These are phyloP conservation scores for Cutaneotrichosporon spelunceum DNA, from an alignment of 1,284 basidiomycete species.

Conservation along the genomic window DNA sequence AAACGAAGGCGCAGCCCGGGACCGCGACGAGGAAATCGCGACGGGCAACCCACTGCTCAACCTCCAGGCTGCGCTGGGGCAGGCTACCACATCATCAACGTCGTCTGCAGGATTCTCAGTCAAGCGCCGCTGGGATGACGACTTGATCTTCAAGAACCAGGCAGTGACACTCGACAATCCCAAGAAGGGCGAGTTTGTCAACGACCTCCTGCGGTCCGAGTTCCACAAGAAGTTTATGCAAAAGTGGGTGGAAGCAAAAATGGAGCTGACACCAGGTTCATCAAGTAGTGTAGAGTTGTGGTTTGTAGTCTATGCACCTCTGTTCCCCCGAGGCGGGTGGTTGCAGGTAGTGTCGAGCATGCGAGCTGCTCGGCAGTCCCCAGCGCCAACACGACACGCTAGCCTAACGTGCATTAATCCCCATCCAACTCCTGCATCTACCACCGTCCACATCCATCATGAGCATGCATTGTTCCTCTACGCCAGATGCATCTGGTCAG, in stretches of 20 bases:
- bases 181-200: constrained; percentile 78
- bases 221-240: constrained; percentile 63
- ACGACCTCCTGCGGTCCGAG: constrained; percentile 84
- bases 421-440: too few species aligned
- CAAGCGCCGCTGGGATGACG: constrained; percentile 92
- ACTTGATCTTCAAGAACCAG: constrained; percentile 96
- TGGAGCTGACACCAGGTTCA: constrained; percentile 14
- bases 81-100: constrained; percentile 53
- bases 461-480: too few species aligned
- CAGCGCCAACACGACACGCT: too few species aligned
- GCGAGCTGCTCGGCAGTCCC: too few species aligned
- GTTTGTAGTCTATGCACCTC: constrained; percentile 4
- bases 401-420: too few species aligned
- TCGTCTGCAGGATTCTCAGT: constrained; percentile 63
- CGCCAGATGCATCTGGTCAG: too few species aligned
- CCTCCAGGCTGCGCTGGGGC: constrained; percentile 79
- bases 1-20: constrained; percentile 62
- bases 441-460: too few species aligned
- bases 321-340: not conserved
- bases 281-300: constrained; percentile 14
- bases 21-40: constrained; percentile 75
- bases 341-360: too few species aligned
- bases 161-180: constrained; percentile 65
- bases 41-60: constrained; percentile 81
- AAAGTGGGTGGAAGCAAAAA: constrained; percentile 35